phyloP scores from a whole-genome alignment of 176 grass and related monocot genomes.

The Musa beccarii region DNA sequence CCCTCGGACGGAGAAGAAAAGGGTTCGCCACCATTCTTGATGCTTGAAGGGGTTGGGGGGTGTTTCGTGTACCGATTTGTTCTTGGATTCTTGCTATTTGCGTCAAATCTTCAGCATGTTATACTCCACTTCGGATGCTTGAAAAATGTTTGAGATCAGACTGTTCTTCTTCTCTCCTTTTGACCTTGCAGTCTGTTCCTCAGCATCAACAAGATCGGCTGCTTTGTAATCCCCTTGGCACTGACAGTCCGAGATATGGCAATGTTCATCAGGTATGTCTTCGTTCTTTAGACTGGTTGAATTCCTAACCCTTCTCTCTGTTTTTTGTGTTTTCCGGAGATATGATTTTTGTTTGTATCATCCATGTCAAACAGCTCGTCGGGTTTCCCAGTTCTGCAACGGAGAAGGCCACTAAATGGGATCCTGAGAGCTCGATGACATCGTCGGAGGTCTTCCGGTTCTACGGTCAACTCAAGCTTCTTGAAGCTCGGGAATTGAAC shows the following conservation, averaged over 20 bases:
- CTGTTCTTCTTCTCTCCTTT: background rate
- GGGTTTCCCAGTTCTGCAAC: background rate
- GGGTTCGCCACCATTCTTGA: too few species aligned
- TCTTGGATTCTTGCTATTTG: too few species aligned
- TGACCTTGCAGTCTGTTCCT: conserved; percentile 44
- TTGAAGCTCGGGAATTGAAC: background rate
- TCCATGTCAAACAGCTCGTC: background rate
- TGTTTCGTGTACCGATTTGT: too few species aligned
- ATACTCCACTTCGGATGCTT: background rate
- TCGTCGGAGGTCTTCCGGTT: background rate
- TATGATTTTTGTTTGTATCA: background rate
- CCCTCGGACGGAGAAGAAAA: too few species aligned
- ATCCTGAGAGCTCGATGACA: background rate
- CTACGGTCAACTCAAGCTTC: background rate
- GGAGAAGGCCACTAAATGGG: background rate
- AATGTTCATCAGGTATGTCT: conserved; percentile 54
- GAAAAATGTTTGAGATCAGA: too few species aligned
- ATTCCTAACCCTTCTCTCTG: background rate
- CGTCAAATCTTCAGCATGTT: too few species aligned
- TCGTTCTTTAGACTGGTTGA: background rate
- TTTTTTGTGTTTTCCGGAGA: too few species aligned
- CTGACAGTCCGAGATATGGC: conserved; percentile 47
- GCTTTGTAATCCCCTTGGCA: conserved; percentile 38
- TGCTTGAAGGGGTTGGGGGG: too few species aligned
- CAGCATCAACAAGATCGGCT: conserved; percentile 71